Evolutionary conservation across 495 filamentous ascomycete species (phyloP).

Genomic region (Hypoxylon lenormandii): DNA sequence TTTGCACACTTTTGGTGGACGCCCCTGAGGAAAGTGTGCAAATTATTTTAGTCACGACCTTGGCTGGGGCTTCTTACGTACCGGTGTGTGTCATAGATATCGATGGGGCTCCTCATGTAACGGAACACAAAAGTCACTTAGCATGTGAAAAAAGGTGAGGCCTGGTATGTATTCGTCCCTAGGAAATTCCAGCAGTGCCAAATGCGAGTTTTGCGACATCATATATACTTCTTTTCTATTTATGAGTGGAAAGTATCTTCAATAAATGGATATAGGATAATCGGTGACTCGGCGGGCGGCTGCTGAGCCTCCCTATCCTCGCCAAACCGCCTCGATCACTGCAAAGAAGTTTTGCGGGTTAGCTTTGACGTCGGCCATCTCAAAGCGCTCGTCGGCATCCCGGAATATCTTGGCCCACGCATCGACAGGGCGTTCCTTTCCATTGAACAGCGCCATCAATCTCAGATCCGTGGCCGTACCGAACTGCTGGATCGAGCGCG

Average conservation of each 20-base stretch:
- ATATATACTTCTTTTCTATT: no score
- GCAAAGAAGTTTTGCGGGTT: conserved; percentile 47
- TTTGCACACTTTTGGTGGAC: no score
- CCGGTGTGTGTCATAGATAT: neutral
- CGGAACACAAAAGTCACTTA: neutral
- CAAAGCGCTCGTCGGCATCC: conserved; percentile 45
- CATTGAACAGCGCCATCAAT: conserved; percentile 50
- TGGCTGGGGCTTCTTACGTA: conserved; percentile 10
- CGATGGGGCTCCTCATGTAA: neutral
- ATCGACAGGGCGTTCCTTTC: conserved; percentile 47
- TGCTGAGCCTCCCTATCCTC: conserved; percentile 18
- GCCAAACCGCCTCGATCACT: conserved; percentile 47
- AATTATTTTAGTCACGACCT: conserved; percentile 3
- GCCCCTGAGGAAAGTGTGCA: neutral
- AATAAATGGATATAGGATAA: no score
- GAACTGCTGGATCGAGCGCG: conserved; percentile 47
- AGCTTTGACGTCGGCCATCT: conserved; percentile 37
- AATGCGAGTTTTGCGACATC: no score
- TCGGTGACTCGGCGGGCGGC: neutral
- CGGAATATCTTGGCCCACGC: conserved; percentile 49
- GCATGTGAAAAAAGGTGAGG: neutral
- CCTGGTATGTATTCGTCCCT: neutral
- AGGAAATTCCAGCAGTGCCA: conserved; percentile 7
- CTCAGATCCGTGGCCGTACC: conserved; percentile 47
- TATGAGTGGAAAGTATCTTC: no score